These are phyloP conservation scores for Rosa multiflora DNA, from an alignment of 306 rosid species.

Conservation along the genomic window DNA sequence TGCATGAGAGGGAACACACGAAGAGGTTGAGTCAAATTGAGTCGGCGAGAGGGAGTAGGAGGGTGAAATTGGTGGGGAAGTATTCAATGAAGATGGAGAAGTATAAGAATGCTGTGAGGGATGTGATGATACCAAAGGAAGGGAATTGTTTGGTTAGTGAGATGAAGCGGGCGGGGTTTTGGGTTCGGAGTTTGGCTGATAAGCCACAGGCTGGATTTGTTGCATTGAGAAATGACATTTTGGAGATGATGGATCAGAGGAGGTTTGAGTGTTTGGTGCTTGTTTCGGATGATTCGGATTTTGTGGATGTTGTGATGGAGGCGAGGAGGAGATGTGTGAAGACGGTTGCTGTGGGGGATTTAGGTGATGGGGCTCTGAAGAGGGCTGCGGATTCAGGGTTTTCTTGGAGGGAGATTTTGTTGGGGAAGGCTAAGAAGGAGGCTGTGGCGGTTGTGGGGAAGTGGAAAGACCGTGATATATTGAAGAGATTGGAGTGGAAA, in stretches of 20 bases:
- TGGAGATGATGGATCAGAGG: constrained; percentile 66
- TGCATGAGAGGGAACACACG: constrained; percentile 66
- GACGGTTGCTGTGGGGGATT: constrained; percentile 77
- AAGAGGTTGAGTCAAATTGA: constrained; percentile 75
- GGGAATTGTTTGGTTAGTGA: constrained; percentile 67
- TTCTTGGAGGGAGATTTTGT: constrained; percentile 78
- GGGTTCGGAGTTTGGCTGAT: constrained; percentile 49
- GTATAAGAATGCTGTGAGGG: constrained; percentile 63
- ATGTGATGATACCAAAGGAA: constrained; percentile 52
- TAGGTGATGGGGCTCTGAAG: constrained; percentile 60
- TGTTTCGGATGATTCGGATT: constrained; percentile 78
- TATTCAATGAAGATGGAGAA: constrained; percentile 91
- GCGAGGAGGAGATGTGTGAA: constrained; percentile 69
- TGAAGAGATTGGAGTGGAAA: constrained; percentile 77
- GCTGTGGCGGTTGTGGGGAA: constrained; percentile 62
- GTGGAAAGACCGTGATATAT: constrained; percentile 80
- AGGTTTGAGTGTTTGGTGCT: constrained; percentile 70
- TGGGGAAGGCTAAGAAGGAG: constrained; percentile 76
- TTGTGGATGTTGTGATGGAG: constrained; percentile 60
- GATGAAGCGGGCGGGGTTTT: constrained; percentile 71
- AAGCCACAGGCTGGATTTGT: constrained; percentile 51
- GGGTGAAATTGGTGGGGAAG: constrained; percentile 72
- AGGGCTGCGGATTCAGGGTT: constrained; percentile 70
- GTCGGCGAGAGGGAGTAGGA: constrained; percentile 66
- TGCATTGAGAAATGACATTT: constrained; percentile 54